Percentiles rank a stretch among this genome's conserved stretches.
Evolutionary conservation across 2,329 filamentous ascomycete species (phyloP).

Genomic region (Aspergillus novofumigatus): DNA sequence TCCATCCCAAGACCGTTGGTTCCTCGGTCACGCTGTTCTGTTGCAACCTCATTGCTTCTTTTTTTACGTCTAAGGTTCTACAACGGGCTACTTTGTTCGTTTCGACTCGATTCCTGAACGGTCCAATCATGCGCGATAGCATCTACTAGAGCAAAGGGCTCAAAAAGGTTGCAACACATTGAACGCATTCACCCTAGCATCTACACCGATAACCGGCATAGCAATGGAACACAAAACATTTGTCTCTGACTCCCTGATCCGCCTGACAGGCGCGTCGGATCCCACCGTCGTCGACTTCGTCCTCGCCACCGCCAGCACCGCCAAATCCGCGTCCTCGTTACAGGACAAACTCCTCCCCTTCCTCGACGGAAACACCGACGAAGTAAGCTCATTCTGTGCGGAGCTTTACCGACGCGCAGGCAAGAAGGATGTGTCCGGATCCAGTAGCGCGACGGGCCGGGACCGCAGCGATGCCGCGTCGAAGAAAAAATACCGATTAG

Average conservation of each 20-base stretch:
- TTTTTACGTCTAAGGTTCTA: background rate
- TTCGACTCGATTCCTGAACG: background rate
- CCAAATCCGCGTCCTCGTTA: constrained; percentile 46
- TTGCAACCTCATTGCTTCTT: background rate
- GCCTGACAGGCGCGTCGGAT: constrained; percentile 53
- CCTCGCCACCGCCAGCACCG: constrained; percentile 49
- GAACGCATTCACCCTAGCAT: background rate
- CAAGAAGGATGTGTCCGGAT: constrained; percentile 16
- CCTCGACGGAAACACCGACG: constrained; percentile 46
- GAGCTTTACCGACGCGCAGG: constrained; percentile 40
- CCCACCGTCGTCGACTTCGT: constrained; percentile 55
- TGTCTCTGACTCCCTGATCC: constrained; percentile 50
- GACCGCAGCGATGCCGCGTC: constrained; percentile 22
- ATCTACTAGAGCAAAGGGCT: constrained; percentile 25
- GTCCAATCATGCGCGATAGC: constrained; percentile 1
- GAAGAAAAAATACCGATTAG: constrained; percentile 50
- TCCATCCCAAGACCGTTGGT: background rate
- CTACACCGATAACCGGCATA: background rate
- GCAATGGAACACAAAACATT: constrained; percentile 40
- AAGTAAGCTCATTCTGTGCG: constrained; percentile 45
- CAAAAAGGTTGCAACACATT: background rate
- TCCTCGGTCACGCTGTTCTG: background rate
- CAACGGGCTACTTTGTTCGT: background rate
- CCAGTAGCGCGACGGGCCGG: constrained; percentile 7
- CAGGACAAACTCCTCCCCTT: constrained; percentile 51